These are phyloP conservation scores for Acanthamoeba triangularis DNA, from an alignment of 208 protist species.

Conservation along the genomic window DNA sequence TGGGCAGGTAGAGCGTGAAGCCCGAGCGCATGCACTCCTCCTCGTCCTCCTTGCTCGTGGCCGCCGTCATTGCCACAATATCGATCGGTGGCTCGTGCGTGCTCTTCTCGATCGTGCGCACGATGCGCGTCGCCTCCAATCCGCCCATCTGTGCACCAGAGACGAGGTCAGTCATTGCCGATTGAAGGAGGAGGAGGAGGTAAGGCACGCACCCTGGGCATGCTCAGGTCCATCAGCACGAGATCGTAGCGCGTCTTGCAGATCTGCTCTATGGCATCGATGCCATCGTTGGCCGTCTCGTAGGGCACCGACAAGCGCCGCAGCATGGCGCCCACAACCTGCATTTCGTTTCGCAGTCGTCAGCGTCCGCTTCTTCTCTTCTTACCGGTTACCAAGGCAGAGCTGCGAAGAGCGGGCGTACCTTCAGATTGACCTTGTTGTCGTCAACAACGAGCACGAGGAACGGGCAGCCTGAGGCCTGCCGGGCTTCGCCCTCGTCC, in stretches of 20 bases:
- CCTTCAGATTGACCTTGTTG: constrained; percentile 76
- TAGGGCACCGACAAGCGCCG: constrained; percentile 42
- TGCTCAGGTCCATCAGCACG: constrained; percentile 81
- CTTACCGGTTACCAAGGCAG: too few species aligned
- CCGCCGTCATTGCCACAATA: constrained; percentile 1
- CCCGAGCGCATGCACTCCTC: constrained; percentile 22
- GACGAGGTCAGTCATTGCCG: background rate
- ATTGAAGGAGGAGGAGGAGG: background rate
- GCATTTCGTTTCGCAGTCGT: background rate
- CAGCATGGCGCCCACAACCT: constrained; percentile 65
- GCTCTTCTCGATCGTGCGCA: constrained; percentile 8
- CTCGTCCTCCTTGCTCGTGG: constrained; percentile 25
- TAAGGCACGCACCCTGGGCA: constrained; percentile 39
- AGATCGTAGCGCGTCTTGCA: constrained; percentile 54
- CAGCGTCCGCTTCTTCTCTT: background rate
- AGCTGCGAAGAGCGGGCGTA: background rate
- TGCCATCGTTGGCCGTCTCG: constrained; percentile 44
- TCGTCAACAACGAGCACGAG: constrained; percentile 79
- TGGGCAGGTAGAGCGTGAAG: constrained; percentile 51
- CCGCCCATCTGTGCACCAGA: constrained; percentile 67
- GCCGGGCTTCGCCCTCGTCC: background rate
- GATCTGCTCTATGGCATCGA: constrained; percentile 72
- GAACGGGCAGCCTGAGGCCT: background rate
- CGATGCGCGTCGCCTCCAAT: constrained; percentile 72
- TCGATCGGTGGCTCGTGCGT: background rate